These are phyloP conservation scores for Paramecium tetraurelia DNA, from an alignment of 73 alveolate genomes.

Conservation along the genomic window DNA sequence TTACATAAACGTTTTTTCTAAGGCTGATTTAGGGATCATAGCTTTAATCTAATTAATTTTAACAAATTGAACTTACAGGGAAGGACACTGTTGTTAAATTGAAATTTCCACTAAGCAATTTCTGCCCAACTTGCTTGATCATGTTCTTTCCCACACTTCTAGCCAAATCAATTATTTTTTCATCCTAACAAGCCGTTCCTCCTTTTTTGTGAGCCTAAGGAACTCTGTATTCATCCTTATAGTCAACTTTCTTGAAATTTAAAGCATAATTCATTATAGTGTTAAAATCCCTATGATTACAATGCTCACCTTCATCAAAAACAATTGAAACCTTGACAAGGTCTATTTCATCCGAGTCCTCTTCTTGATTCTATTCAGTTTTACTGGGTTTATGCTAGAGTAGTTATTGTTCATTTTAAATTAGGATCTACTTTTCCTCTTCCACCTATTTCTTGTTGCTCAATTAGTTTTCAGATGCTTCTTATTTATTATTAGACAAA, in stretches of 20 bases:
- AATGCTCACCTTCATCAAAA: conserved; percentile 10
- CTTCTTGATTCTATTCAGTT: not conserved
- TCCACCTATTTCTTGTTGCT: not conserved
- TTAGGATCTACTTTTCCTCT: not conserved
- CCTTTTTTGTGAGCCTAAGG: conserved; percentile 72
- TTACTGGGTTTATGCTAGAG: not conserved
- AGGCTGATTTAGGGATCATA: conserved; percentile 61
- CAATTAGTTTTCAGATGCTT: not conserved
- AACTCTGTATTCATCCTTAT: conserved; percentile 71
- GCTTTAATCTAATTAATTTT: conserved; percentile 37
- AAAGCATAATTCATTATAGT: not conserved
- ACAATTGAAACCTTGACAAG: conserved; percentile 10
- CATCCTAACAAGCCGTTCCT: conserved; percentile 67
- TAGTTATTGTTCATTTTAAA: not conserved
- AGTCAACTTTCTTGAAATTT: not conserved
- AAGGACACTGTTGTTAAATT: conserved; percentile 70
- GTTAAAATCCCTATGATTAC: not conserved
- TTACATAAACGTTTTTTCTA: conserved; percentile 56
- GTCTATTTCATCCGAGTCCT: conserved; percentile 11
- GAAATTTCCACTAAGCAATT: conserved; percentile 72
- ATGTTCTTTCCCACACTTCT: conserved; percentile 74
- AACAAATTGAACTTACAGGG: conserved; percentile 63
- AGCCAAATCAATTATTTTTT: conserved; percentile 46
- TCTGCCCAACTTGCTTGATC: conserved; percentile 68
- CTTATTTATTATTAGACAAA: not conserved